Conservation (phyloP, 305 asterid species). For the Rubia peregrina region DNA sequence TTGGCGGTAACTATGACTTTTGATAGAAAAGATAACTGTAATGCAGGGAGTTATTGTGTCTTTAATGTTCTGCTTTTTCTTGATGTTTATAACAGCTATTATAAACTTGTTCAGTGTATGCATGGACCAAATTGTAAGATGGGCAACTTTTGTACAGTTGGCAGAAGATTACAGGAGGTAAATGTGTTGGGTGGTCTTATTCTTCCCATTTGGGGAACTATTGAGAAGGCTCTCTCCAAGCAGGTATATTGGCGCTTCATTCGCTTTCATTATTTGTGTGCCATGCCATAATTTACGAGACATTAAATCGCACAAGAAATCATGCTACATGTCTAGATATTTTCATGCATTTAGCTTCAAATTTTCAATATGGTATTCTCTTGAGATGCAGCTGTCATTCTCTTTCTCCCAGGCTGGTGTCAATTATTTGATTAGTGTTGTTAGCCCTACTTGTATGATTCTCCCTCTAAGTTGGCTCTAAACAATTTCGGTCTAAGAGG, state of each 20-base stretch:
- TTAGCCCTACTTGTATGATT: not conserved
- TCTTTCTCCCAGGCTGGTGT: not conserved
- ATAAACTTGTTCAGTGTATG: constrained; percentile 68
- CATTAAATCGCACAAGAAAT: not conserved
- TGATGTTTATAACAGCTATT: constrained; percentile 21
- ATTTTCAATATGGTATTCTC: not conserved
- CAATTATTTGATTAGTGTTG: not conserved
- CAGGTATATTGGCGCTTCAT: constrained; percentile 43
- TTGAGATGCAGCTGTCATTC: not conserved
- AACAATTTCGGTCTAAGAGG: not conserved
- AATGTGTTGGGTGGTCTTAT: constrained; percentile 93
- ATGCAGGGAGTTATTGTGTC: not conserved
- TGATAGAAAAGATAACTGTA: not conserved
- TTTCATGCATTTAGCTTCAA: not conserved
- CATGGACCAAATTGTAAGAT: constrained; percentile 93
- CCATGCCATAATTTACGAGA: constrained; percentile 6
- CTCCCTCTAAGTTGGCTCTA: not conserved
- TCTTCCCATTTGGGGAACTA: constrained; percentile 97
- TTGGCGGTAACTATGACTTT: not conserved
- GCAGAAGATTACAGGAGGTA: constrained; percentile 90
- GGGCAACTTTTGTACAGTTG: constrained; percentile 76
- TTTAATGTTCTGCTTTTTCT: constrained; percentile 10
- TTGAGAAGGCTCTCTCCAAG: constrained; percentile 86
- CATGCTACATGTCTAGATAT: not conserved
- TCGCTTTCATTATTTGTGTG: not conserved